A percentile compares a stretch with the other conserved stretches of the same genome.
phyloP scores from a whole-genome alignment of 805 yeast genomes.

The Candida germanica region DNA sequence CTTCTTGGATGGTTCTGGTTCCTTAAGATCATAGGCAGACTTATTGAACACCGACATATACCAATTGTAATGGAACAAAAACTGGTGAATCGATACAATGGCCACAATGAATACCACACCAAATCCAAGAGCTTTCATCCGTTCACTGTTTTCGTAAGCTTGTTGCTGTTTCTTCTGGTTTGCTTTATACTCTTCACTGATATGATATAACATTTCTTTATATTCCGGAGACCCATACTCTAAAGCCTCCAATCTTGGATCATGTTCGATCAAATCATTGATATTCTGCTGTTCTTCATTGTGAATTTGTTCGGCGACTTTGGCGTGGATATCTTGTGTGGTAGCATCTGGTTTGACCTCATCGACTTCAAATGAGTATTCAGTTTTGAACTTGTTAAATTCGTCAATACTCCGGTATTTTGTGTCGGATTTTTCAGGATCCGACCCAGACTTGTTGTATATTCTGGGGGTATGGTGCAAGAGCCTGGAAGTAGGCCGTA shows the following conservation, averaged over 20 bases:
- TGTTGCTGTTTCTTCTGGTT: conserved; percentile 25
- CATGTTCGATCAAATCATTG: conserved; percentile 24
- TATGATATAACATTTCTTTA: conserved; percentile 26
- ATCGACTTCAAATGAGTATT: conserved; percentile 9
- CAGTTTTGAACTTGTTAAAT: conserved; percentile 32
- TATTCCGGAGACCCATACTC: conserved; percentile 35
- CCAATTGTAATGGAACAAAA: conserved; percentile 40
- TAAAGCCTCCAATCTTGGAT: conserved; percentile 29
- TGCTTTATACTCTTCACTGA: conserved; percentile 25
- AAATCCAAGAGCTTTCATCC: conserved; percentile 41
- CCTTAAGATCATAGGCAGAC: conserved; percentile 26
- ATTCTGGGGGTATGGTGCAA: too few relatives aligned
- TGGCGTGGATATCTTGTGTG: conserved; percentile 10
- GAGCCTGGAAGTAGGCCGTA: neutral
- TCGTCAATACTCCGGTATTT: conserved; percentile 27
- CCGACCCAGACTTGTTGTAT: too few relatives aligned
- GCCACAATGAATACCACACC: conserved; percentile 42
- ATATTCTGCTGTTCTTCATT: conserved; percentile 17
- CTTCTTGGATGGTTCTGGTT: conserved; percentile 14
- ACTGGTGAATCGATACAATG: conserved; percentile 39
- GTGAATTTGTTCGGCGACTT: conserved; percentile 12
- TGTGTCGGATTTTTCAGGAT: too few relatives aligned
- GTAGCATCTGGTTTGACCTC: conserved; percentile 6
- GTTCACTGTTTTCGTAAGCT: conserved; percentile 40
- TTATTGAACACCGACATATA: conserved; percentile 34